phyloP scores from a whole-genome alignment of 257 asterid species.

The Nyctanthes arbortristis region DNA sequence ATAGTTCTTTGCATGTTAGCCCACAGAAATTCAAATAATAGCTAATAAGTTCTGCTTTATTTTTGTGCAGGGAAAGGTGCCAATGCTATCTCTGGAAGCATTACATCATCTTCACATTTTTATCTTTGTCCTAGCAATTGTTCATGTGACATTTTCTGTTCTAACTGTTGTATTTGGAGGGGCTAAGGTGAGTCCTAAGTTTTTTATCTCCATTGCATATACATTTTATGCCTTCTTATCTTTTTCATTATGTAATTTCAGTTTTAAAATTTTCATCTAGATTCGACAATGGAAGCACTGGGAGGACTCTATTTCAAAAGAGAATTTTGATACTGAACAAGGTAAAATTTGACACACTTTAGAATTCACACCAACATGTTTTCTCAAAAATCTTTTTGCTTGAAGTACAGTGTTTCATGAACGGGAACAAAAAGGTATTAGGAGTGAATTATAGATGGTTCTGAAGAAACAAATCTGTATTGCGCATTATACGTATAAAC shows the following conservation, averaged over 20 bases:
- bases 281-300: slow-evolving; percentile 93
- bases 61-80: slow-evolving; percentile 58
- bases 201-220: slow-evolving; percentile 5
- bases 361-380: not conserved
- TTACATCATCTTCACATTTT: slow-evolving; percentile 83
- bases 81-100: slow-evolving; percentile 70
- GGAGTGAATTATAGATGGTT: too few species aligned
- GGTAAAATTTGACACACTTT: slow-evolving; percentile 45
- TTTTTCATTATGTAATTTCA: not conserved
- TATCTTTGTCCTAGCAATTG: slow-evolving; percentile 82
- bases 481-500: too few species aligned
- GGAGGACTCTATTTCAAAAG: slow-evolving; percentile 81
- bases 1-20: too few species aligned
- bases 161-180: slow-evolving; percentile 79
- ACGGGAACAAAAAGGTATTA: too few species aligned
- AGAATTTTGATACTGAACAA: slow-evolving; percentile 40
- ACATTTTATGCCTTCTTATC: not conserved
- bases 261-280: slow-evolving; percentile 45
- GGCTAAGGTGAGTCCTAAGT: slow-evolving; percentile 45
- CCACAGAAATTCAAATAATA: too few species aligned
- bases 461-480: too few species aligned
- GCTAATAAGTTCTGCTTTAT: slow-evolving; percentile 14
- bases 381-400: not conserved
- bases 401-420: slow-evolving; percentile 11
- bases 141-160: slow-evolving; percentile 78